Conservation (phyloP, 2,329 filamentous ascomycete genomes). For the Aspergillus sp. region DNA sequence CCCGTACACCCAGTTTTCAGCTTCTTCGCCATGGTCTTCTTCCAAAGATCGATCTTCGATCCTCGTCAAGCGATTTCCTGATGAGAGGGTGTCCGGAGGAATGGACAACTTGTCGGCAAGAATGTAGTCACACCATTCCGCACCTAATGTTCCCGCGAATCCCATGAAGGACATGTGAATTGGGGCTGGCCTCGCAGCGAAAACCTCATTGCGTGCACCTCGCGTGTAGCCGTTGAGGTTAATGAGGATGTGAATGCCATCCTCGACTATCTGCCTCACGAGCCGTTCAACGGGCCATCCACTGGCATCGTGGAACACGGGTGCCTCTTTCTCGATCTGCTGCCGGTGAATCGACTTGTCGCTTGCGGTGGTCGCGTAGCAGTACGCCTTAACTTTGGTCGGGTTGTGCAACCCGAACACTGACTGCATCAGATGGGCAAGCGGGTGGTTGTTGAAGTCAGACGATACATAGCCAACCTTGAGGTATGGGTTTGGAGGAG, state of each 20-base stretch:
- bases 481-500: conserved; percentile 77
- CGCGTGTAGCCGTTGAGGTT: conserved; percentile 98
- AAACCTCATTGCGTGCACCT: conserved; percentile 95
- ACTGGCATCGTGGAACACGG: conserved; percentile 86
- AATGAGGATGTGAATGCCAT: conserved; percentile 90
- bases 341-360: conserved; percentile 85
- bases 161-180: conserved; percentile 99
- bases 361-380: conserved; percentile 91
- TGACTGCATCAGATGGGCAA: conserved; percentile 97
- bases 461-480: conserved; percentile 96
- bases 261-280: conserved; percentile 79
- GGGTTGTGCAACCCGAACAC: conserved; percentile 89
- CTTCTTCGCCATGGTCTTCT: conserved; percentile 65
- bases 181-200: conserved; percentile 88
- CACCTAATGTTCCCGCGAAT: conserved; percentile 91
- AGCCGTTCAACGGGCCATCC: conserved; percentile 81
- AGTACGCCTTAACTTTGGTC: conserved; percentile 75
- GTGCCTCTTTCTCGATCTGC: conserved; percentile 90
- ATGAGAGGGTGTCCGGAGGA: conserved; percentile 75
- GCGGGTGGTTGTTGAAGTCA: conserved; percentile 97
- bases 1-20: conserved; percentile 86
- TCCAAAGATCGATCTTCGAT: conserved; percentile 67
- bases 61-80: conserved; percentile 71
- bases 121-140: conserved; percentile 98
- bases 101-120: conserved; percentile 87